Evolutionary conservation across 2,329 filamentous ascomycete genomes (phyloP).

Genomic region (Macroventuria anomochaeta): DNA sequence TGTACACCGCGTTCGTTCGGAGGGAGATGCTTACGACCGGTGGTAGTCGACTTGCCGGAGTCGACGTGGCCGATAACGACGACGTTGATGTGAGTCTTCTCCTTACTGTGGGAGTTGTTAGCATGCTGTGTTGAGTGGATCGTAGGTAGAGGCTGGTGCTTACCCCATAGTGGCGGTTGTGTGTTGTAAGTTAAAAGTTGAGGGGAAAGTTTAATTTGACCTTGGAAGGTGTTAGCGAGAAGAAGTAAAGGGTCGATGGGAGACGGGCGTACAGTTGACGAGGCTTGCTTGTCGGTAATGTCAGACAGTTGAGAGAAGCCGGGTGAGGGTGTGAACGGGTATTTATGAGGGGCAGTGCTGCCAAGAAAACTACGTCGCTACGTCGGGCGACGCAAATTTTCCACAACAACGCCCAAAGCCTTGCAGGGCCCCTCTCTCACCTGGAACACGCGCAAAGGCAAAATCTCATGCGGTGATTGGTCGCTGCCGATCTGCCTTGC

Average conservation of each 20-base stretch:
- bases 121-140: constrained; percentile 23
- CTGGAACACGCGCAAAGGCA: constrained; percentile 12
- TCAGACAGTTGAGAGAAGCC: not conserved
- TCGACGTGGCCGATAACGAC: constrained; percentile 99
- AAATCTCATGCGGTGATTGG: constrained; percentile 20
- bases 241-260: no score
- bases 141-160: constrained; percentile 41
- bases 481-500: constrained; percentile 10
- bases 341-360: not conserved
- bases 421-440: constrained; percentile 16
- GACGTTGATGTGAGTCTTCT: constrained; percentile 92
- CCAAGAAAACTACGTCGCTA: constrained; percentile 1
- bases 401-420: constrained; percentile 18
- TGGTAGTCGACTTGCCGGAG: constrained; percentile 98
- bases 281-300: not conserved
- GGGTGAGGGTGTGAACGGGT: not conserved
- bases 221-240: no score
- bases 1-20: constrained; percentile 38
- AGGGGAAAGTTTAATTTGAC: constrained; percentile 20
- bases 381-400: constrained; percentile 6
- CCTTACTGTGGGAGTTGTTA: constrained; percentile 71
- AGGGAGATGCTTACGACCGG: constrained; percentile 68
- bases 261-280: no score
- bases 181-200: constrained; percentile 40
- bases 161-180: constrained; percentile 67